A percentile compares a stretch with the other conserved stretches of the same genome.
phyloP scores from a whole-genome alignment of 108 stramenopile species.

The Nitzschia palea region DNA sequence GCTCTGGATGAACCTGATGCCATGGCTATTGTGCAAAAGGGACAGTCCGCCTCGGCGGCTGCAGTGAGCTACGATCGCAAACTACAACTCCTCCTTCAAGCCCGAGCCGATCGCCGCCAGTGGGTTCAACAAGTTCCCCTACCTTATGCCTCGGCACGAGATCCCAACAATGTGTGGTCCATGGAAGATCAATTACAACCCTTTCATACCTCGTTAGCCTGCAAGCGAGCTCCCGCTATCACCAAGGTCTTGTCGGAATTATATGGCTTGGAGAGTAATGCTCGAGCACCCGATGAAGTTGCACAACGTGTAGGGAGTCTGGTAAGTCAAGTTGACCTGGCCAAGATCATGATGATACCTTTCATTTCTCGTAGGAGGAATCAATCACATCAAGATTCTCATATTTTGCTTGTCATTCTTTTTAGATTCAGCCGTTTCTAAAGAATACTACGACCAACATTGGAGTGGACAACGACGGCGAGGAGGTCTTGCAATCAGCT shows the following conservation, averaged over 20 bases:
- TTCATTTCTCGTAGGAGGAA: no score
- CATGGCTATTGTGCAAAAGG: slow-evolving; percentile 11
- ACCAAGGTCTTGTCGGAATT: slow-evolving; percentile 34
- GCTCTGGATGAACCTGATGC: slow-evolving; percentile 24
- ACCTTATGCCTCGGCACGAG: slow-evolving; percentile 17
- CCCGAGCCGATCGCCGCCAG: slow-evolving; percentile 56
- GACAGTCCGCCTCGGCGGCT: slow-evolving; percentile 3
- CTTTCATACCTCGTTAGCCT: slow-evolving; percentile 24
- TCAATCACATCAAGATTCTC: no score
- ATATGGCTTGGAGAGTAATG: slow-evolving; percentile 28
- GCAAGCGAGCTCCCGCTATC: slow-evolving; percentile 23
- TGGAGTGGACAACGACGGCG: background rate
- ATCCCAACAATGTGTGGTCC: slow-evolving; percentile 22
- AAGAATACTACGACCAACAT: background rate
- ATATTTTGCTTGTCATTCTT: background rate
- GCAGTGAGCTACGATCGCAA: slow-evolving; percentile 61
- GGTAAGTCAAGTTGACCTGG: no score
- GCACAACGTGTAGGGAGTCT: slow-evolving; percentile 31
- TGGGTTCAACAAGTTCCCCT: slow-evolving; percentile 59
- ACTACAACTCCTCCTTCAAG: slow-evolving; percentile 60
- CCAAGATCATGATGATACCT: no score
- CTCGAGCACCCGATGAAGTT: slow-evolving; percentile 9
- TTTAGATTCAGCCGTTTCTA: slow-evolving; percentile 13
- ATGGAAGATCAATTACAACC: slow-evolving; percentile 12
- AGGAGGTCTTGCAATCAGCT: background rate